Percentiles rank a stretch among this genome's conserved stretches.
Conservation (phyloP, 495 filamentous ascomycete species). For the Penicillium fimorum region DNA sequence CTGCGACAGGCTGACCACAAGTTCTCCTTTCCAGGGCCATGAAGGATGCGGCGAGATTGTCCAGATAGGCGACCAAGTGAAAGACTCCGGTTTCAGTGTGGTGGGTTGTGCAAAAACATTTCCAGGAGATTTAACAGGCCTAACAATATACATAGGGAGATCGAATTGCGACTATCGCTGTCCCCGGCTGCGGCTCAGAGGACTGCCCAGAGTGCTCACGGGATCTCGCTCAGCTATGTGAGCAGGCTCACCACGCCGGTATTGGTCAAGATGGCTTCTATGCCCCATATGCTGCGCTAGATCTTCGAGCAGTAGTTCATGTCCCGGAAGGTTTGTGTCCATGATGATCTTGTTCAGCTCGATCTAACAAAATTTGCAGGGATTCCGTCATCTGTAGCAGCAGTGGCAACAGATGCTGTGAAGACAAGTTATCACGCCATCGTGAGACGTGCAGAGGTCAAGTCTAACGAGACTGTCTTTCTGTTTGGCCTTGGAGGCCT, state of each 20-base stretch:
- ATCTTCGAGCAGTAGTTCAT: slow-evolving; percentile 19
- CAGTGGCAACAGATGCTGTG: slow-evolving; percentile 26
- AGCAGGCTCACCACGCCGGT: slow-evolving; percentile 17
- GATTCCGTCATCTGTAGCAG: slow-evolving; percentile 18
- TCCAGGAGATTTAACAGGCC: neutral
- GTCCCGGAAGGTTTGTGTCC: slow-evolving; percentile 7
- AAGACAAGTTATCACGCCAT: slow-evolving; percentile 28
- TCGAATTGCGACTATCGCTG: slow-evolving; percentile 20
- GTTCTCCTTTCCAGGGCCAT: slow-evolving; percentile 13
- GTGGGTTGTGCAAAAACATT: neutral
- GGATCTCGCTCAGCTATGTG: slow-evolving; percentile 22
- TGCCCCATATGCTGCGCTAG: slow-evolving; percentile 20
- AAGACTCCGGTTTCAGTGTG: slow-evolving; percentile 13
- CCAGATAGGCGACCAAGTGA: slow-evolving; percentile 14
- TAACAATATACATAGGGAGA: slow-evolving; percentile 10
- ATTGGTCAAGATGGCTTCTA: slow-evolving; percentile 30
- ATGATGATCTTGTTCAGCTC: neutral
- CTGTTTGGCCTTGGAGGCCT: slow-evolving; percentile 23
- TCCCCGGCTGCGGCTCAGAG: slow-evolving; percentile 21
- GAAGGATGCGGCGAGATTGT: slow-evolving; percentile 28
- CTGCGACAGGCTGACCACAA: neutral
- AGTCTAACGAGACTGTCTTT: slow-evolving; percentile 19
- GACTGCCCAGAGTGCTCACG: slow-evolving; percentile 23
- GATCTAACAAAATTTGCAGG: slow-evolving; percentile 5
- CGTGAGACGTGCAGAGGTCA: slow-evolving; percentile 21